Conservation (phyloP, 1,284 basidiomycete species). For the Cystobasidium sp. region DNA sequence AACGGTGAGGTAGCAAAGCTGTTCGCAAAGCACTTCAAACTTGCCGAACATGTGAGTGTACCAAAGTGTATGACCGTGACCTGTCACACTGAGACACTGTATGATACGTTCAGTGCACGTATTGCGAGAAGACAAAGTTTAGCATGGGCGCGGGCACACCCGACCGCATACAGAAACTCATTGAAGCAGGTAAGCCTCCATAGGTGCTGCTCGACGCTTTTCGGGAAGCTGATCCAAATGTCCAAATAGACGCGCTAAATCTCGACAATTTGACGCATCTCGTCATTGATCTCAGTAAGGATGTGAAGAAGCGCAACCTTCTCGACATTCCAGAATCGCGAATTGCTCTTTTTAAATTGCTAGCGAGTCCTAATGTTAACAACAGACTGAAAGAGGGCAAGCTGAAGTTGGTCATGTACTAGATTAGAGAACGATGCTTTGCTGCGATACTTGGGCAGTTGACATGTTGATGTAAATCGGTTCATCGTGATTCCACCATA, state of each 20-base stretch:
- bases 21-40: conserved; percentile 83
- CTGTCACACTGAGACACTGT: neutral
- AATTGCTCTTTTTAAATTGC: conserved; percentile 74
- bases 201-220: neutral
- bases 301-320: conserved; percentile 73
- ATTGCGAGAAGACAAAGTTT: conserved; percentile 73
- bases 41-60: conserved; percentile 70
- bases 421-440: neutral
- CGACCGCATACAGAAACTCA: conserved; percentile 75
- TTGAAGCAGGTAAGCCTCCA: conserved; percentile 69
- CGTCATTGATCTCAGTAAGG: conserved; percentile 54
- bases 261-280: conserved; percentile 36
- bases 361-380: conserved; percentile 67
- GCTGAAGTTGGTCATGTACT: conserved; percentile 73
- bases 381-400: conserved; percentile 70
- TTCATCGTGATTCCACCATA: no score
- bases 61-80: neutral
- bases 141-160: conserved; percentile 80
- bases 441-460: neutral
- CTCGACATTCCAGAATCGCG: conserved; percentile 80
- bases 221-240: neutral
- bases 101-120: conserved; percentile 53
- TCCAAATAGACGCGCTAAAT: conserved; percentile 24
- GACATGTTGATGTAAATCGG: conserved; percentile 8
- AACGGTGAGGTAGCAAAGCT: conserved; percentile 78